These are phyloP conservation scores for Leishmania arabica DNA, from an alignment of 208 protist species.

Conservation along the genomic window DNA sequence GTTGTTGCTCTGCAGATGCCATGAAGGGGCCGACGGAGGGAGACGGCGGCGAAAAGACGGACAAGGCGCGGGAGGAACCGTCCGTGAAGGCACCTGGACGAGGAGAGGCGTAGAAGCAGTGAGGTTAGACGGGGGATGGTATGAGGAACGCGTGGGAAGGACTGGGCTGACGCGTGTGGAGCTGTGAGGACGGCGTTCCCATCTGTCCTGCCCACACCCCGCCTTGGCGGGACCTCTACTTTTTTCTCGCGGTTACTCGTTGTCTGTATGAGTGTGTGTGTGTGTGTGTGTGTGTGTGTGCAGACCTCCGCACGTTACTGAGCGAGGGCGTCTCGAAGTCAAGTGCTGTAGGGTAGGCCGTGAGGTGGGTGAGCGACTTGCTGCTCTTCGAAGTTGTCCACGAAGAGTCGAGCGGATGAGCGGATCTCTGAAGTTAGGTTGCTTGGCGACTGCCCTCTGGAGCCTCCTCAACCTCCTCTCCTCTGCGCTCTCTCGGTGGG, in stretches of 20 bases:
- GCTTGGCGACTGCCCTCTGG: not conserved
- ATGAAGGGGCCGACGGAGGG: constrained; percentile 2
- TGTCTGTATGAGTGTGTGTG: not conserved
- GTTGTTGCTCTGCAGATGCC: constrained; percentile 69
- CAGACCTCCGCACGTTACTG: not conserved
- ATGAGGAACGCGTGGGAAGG: not conserved
- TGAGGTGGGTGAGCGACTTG: not conserved
- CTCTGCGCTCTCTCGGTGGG: not conserved
- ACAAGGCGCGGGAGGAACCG: not conserved
- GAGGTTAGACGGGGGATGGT: not conserved
- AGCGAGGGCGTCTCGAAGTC: not conserved
- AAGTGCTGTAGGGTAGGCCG: not conserved
- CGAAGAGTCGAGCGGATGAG: not conserved
- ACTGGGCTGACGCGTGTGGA: not conserved
- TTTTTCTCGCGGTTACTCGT: not conserved
- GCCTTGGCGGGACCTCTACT: not conserved
- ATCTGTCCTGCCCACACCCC: not conserved
- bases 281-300: not conserved
- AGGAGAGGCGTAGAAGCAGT: not conserved
- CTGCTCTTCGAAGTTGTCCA: not conserved
- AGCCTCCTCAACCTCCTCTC: not conserved
- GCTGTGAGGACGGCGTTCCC: not conserved
- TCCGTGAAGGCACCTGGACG: not conserved
- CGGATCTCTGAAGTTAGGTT: not conserved
- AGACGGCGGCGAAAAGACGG: not conserved